phyloP scores from a whole-genome alignment of 169 alveolate genomes.

The Plasmodium cynomolgi region DNA sequence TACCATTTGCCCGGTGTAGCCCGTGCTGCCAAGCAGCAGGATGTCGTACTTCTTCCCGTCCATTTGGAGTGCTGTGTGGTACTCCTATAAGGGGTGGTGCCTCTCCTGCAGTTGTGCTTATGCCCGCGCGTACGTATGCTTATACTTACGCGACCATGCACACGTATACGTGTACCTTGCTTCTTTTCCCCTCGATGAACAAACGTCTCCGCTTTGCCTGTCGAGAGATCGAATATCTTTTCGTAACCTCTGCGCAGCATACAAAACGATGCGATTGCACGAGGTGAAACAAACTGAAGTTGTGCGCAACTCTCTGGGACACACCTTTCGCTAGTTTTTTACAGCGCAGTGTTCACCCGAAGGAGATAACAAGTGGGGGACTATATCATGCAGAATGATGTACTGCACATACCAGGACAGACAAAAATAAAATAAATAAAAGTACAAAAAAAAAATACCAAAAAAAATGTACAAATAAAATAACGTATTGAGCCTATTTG shows the following conservation, averaged over 20 bases:
- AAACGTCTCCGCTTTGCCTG: too few species aligned
- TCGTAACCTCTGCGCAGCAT: background rate
- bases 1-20: conserved; percentile 72
- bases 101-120: background rate
- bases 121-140: background rate
- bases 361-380: background rate
- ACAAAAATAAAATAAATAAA: too few species aligned
- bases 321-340: background rate
- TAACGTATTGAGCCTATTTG: background rate
- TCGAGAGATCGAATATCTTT: background rate
- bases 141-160: too few species aligned
- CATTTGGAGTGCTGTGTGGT: background rate
- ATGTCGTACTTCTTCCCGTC: conserved; percentile 44
- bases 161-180: too few species aligned
- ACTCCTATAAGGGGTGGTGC: background rate
- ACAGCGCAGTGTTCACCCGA: background rate
- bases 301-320: background rate
- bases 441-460: background rate
- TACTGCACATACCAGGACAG: background rate
- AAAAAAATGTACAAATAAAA: background rate
- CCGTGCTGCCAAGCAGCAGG: conserved; percentile 60
- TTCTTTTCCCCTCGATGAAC: too few species aligned
- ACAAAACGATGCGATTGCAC: background rate
- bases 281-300: background rate
- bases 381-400: background rate